These are phyloP conservation scores for Cruciata laevipes DNA, from an alignment of 257 asterid species.

Conservation along the genomic window DNA sequence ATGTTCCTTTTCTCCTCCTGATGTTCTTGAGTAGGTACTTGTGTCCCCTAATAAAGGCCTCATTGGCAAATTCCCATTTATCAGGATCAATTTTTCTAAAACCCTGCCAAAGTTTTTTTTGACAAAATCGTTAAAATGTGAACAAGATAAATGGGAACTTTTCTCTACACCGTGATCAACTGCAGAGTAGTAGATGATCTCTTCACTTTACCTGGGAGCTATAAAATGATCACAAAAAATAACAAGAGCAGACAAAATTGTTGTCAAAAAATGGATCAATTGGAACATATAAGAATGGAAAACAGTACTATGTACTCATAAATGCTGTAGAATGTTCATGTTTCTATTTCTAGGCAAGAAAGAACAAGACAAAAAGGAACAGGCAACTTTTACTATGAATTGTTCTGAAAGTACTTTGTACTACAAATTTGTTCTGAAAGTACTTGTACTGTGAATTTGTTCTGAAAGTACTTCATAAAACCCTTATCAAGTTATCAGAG, in stretches of 20 bases:
- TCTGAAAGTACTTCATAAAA: too few relatives aligned
- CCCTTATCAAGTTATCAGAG: too few relatives aligned
- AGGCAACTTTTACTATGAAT: too few relatives aligned
- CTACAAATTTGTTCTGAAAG: too few relatives aligned
- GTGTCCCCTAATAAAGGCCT: slow-evolving; percentile 52
- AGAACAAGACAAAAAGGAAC: too few relatives aligned
- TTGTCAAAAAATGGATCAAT: not conserved
- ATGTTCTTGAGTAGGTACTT: slow-evolving; percentile 55
- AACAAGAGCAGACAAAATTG: not conserved
- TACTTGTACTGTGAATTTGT: too few relatives aligned
- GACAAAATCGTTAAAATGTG: slow-evolving; percentile 3
- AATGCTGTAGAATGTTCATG: too few relatives aligned
- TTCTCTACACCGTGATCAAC: slow-evolving; percentile 1
- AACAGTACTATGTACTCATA: not conserved
- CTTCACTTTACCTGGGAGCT: not conserved
- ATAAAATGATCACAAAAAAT: not conserved
- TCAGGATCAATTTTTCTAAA: slow-evolving; percentile 85
- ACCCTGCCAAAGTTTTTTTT: slow-evolving; percentile 42
- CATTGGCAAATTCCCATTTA: slow-evolving; percentile 86
- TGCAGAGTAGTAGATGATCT: not conserved
- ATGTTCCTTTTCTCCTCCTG: slow-evolving; percentile 42
- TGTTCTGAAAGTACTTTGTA: too few relatives aligned
- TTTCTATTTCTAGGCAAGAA: too few relatives aligned
- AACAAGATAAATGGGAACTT: not conserved
- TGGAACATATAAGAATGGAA: not conserved